phyloP scores from a whole-genome alignment of 768 basidiomycete genomes.

The Boletales sp. region DNA sequence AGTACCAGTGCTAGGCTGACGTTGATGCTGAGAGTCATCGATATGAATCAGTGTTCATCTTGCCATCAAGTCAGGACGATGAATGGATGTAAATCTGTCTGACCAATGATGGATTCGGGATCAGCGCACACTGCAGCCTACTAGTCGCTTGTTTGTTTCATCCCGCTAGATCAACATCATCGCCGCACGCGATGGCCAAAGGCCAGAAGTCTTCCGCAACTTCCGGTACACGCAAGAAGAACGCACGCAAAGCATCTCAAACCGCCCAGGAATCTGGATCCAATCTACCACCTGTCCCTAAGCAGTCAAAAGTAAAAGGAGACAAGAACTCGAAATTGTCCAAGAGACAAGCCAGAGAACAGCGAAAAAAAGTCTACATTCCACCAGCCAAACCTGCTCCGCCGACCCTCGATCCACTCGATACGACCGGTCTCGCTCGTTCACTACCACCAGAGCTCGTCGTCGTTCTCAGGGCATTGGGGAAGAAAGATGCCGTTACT shows the following conservation, averaged over 20 bases:
- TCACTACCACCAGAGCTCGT: constrained; percentile 76
- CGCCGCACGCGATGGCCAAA: constrained; percentile 38
- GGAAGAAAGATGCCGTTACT: constrained; percentile 88
- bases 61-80: too few species aligned
- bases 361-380: constrained; percentile 81
- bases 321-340: constrained; percentile 47
- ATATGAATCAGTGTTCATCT: too few species aligned
- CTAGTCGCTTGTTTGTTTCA: too few species aligned
- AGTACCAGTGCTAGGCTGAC: too few species aligned
- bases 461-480: constrained; percentile 73
- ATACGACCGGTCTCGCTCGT: constrained; percentile 74
- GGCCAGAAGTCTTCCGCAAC: constrained; percentile 72
- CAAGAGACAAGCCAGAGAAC: constrained; percentile 54
- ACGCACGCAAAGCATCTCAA: constrained; percentile 67
- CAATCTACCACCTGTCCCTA: constrained; percentile 27
- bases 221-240: constrained; percentile 89
- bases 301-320: constrained; percentile 45
- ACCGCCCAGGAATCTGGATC: constrained; percentile 13
- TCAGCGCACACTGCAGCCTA: too few species aligned
- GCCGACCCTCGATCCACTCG: constrained; percentile 78
- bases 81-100: too few species aligned
- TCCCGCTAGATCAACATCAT: neutral
- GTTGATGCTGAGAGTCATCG: too few species aligned
- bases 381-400: constrained; percentile 79
- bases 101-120: too few species aligned